phyloP scores from a whole-genome alignment of 805 yeast genomes.

The Lachancea lanzarotensis region DNA sequence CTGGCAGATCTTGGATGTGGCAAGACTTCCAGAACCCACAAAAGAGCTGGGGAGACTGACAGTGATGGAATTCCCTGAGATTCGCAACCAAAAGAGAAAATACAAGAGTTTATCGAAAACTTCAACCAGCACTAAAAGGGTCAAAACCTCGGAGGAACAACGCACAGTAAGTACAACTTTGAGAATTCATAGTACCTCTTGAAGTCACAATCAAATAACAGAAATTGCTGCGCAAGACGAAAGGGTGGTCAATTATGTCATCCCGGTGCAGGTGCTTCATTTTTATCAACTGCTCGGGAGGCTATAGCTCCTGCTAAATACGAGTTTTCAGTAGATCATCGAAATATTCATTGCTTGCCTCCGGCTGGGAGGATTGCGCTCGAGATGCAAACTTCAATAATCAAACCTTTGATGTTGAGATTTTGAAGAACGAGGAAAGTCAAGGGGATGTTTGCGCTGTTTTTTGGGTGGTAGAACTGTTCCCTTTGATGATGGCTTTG shows the following conservation, averaged over 20 bases:
- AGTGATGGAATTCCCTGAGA: neutral
- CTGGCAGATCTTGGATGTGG: constrained; percentile 18
- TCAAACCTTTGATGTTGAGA: constrained; percentile 1
- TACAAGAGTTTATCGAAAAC: neutral
- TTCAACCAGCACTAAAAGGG: neutral
- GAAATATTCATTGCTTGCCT: neutral
- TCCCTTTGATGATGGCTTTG: constrained; percentile 14
- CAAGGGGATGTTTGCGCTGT: constrained; percentile 17
- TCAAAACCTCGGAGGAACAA: too few species aligned
- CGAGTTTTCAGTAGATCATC: neutral
- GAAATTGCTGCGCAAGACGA: too few species aligned
- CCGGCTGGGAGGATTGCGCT: neutral
- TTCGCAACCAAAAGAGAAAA: neutral
- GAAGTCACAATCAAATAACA: neutral
- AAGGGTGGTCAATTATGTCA: too few species aligned
- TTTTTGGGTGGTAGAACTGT: constrained; percentile 14
- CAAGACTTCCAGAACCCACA: constrained; percentile 7
- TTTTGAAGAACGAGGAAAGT: constrained; percentile 20
- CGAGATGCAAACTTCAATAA: neutral
- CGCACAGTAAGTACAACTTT: neutral
- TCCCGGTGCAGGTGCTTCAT: neutral
- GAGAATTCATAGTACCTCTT: neutral
- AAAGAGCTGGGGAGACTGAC: neutral
- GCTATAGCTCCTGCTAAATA: too few species aligned
- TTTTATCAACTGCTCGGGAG: neutral